Conservation (phyloP, 805 yeast species). For the Wickerhamiella bombiphila region DNA sequence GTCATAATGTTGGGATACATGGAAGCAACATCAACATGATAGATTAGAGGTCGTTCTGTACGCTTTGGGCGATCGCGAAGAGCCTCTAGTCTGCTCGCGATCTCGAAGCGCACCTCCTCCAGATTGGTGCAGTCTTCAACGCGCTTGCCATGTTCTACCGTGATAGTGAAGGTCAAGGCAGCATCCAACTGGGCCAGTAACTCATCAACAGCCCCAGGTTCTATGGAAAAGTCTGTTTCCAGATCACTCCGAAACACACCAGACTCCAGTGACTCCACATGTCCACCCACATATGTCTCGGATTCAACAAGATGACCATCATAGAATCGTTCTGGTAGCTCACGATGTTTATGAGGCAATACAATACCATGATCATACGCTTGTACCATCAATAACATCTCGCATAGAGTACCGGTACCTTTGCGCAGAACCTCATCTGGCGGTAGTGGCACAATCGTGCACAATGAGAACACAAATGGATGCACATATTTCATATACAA, state of each 20-base stretch:
- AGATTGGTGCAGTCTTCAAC: conserved; percentile 45
- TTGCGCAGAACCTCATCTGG: conserved; percentile 94
- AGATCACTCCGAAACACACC: conserved; percentile 93
- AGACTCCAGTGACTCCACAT: conserved; percentile 93
- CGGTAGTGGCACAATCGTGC: conserved; percentile 87
- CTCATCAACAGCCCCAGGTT: conserved; percentile 71
- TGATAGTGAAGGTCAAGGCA: conserved; percentile 70
- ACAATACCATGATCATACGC: conserved; percentile 68
- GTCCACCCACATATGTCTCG: conserved; percentile 98
- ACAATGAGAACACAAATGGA: conserved; percentile 88
- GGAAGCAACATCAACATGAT: conserved; percentile 97
- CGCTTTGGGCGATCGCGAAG: conserved; percentile 50
- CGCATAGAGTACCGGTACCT: conserved; percentile 98
- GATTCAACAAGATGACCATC: conserved; percentile 88
- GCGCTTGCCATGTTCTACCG: conserved; percentile 66
- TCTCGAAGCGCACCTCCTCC: conserved; percentile 52
- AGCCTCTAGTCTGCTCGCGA: conserved; percentile 40
- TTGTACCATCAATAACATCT: conserved; percentile 90
- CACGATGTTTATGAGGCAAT: conserved; percentile 85
- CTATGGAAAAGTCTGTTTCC: conserved; percentile 57
- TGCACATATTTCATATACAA: conserved; percentile 92
- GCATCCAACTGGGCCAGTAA: conserved; percentile 55
- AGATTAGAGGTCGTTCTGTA: conserved; percentile 69
- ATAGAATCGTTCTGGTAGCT: conserved; percentile 87
- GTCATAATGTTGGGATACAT: conserved; percentile 99